Evolutionary conservation across 257 asterid genomes (phyloP).

Genomic region (Paraleonurus japonicus): DNA sequence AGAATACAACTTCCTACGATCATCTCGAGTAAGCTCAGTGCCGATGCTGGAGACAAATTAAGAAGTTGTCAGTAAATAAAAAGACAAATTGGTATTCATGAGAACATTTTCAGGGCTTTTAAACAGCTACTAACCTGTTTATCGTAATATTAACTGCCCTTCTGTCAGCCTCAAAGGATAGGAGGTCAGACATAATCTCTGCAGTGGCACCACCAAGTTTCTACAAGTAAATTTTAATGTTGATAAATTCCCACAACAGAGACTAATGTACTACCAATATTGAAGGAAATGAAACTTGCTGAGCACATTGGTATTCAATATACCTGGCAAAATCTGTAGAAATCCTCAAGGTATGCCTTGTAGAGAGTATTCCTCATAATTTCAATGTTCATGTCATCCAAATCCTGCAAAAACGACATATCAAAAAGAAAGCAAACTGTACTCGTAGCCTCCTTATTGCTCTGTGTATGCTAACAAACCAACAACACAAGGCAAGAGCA

Average conservation of each 20-base stretch:
- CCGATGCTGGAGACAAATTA: slow-evolving; percentile 64
- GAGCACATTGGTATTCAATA: background rate
- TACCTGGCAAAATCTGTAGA: slow-evolving; percentile 83
- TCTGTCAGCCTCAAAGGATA: slow-evolving; percentile 90
- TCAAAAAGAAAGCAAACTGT: background rate
- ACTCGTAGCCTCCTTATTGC: background rate
- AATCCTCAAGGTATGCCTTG: slow-evolving; percentile 95
- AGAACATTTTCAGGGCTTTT: background rate
- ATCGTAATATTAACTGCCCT: slow-evolving; percentile 92
- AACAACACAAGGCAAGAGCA: background rate
- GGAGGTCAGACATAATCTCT: slow-evolving; percentile 88
- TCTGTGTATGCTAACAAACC: background rate
- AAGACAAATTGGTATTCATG: background rate
- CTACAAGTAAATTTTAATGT: slow-evolving; percentile 36
- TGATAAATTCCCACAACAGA: slow-evolving; percentile 9
- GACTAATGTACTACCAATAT: background rate
- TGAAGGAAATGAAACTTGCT: slow-evolving; percentile 4
- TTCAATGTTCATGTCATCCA: slow-evolving; percentile 95
- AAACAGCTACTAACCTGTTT: slow-evolving; percentile 51
- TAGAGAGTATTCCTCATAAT: slow-evolving; percentile 93
- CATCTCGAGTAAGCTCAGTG: slow-evolving; percentile 94
- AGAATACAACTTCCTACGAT: slow-evolving; percentile 79
- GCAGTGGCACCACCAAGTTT: slow-evolving; percentile 95
- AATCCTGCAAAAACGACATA: slow-evolving; percentile 47
- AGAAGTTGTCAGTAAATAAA: slow-evolving; percentile 4